Percentiles rank a stretch among this genome's conserved stretches.
Conservation (phyloP, 129 eudicot genomes). For the Flaveria brownii region DNA sequence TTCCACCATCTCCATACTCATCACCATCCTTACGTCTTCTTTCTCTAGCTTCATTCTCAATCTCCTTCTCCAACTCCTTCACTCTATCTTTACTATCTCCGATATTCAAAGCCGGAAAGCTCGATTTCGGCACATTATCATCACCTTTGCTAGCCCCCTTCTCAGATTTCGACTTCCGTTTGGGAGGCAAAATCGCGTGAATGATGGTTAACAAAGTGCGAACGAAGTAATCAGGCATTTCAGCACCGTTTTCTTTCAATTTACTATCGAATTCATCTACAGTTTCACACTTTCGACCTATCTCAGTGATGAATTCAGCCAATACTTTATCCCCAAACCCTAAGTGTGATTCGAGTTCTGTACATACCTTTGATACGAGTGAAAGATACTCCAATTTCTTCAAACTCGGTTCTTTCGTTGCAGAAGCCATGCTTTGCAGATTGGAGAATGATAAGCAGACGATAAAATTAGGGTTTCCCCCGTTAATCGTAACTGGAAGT, state of each 20-base stretch:
- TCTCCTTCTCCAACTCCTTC: conserved; percentile 75
- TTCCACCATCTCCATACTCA: conserved; percentile 28
- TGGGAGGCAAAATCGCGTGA: conserved; percentile 85
- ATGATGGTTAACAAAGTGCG: conserved; percentile 65
- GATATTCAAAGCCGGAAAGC: conserved; percentile 59
- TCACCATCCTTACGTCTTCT: conserved; percentile 29
- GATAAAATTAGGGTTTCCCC: not conserved
- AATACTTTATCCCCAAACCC: conserved; percentile 75
- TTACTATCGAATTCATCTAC: conserved; percentile 61
- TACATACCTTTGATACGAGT: conserved; percentile 73
- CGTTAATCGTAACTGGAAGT: conserved; percentile 29
- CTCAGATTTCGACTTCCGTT: conserved; percentile 34
- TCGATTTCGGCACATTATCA: conserved; percentile 30
- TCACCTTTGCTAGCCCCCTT: conserved; percentile 37
- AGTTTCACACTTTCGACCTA: conserved; percentile 56
- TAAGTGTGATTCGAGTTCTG: conserved; percentile 74
- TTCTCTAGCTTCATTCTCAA: conserved; percentile 57
- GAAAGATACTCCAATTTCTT: conserved; percentile 77
- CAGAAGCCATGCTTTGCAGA: conserved; percentile 34
- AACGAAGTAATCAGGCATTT: conserved; percentile 88
- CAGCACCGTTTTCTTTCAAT: conserved; percentile 71
- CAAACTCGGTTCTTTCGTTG: conserved; percentile 46
- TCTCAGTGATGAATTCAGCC: conserved; percentile 75
- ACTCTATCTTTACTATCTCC: conserved; percentile 60
- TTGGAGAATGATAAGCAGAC: not conserved